A percentile compares a stretch with the other conserved stretches of the same genome.
phyloP scores from a whole-genome alignment of 2,329 filamentous ascomycete species.

The Knufia fluminis region DNA sequence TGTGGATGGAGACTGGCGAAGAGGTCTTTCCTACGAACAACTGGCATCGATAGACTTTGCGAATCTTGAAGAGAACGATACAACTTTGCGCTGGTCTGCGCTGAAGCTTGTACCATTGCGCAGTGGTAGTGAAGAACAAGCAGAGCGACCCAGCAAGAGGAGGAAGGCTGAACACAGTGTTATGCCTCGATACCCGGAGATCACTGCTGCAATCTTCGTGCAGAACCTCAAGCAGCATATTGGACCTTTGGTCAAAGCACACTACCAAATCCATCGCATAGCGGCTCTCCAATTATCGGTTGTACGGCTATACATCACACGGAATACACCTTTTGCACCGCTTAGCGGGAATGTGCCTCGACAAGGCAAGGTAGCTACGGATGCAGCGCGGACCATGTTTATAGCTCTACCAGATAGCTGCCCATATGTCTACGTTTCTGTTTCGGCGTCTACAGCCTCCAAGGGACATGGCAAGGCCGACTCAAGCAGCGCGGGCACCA shows the following conservation, averaged over 20 bases:
- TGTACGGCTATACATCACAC: constrained; percentile 65
- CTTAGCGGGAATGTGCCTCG: constrained; percentile 26
- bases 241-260: constrained; percentile 69
- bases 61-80: constrained; percentile 45
- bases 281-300: constrained; percentile 54
- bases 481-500: constrained; percentile 8
- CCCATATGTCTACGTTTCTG: constrained; percentile 61
- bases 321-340: constrained; percentile 65
- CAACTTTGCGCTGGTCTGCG: constrained; percentile 45
- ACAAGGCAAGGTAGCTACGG: constrained; percentile 34
- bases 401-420: constrained; percentile 74
- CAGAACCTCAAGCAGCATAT: constrained; percentile 65
- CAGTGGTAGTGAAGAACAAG: constrained; percentile 19
- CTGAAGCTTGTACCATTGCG: constrained; percentile 34
- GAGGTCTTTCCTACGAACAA: constrained; percentile 46
- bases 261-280: constrained; percentile 66
- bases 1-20: constrained; percentile 48
- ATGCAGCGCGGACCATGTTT: constrained; percentile 63
- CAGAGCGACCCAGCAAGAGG: constrained; percentile 20
- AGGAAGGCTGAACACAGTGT: constrained; percentile 24
- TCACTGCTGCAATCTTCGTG: constrained; percentile 68
- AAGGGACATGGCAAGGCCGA: constrained; percentile 21
- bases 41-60: constrained; percentile 47
- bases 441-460: constrained; percentile 33
- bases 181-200: constrained; percentile 24